Evolutionary conservation across 352 stramenopile genomes (phyloP).

Genomic region (Elongisporangium prolatum): DNA sequence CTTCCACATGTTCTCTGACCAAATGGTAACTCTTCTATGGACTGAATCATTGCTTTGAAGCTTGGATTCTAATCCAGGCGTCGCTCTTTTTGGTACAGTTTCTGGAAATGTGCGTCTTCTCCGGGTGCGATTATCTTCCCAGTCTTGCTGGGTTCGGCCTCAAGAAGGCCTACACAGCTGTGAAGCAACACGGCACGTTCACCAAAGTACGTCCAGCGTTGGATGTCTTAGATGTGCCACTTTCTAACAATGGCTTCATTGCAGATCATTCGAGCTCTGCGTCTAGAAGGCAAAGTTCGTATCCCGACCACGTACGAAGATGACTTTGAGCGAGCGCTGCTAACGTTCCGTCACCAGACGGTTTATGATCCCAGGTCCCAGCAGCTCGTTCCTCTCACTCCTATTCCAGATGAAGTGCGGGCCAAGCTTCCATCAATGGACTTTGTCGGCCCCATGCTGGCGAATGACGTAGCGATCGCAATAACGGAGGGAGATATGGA

Average conservation of each 20-base stretch:
- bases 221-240: too few relatives aligned
- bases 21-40: conserved; percentile 53
- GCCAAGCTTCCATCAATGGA: conserved; percentile 32
- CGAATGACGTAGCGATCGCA: conserved; percentile 29
- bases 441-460: conserved; percentile 60
- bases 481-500: conserved; percentile 76
- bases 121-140: conserved; percentile 86
- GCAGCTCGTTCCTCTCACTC: conserved; percentile 63
- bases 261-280: conserved; percentile 54
- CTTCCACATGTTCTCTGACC: conserved; percentile 80
- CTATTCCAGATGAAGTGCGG: conserved; percentile 28
- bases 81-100: conserved; percentile 36
- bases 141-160: conserved; percentile 81
- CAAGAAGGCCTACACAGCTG: conserved; percentile 66
- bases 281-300: conserved; percentile 58
- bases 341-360: conserved; percentile 70
- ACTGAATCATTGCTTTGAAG: not conserved
- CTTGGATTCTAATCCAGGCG: conserved; percentile 4
- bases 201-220: conserved; percentile 31
- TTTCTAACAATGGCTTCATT: too few relatives aligned
- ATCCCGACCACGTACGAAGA: conserved; percentile 54
- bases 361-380: conserved; percentile 58
- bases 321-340: conserved; percentile 47
- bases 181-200: conserved; percentile 71
- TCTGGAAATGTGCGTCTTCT: conserved; percentile 90